A percentile compares a stretch with the other conserved stretches of the same genome.
phyloP scores from a whole-genome alignment of 495 filamentous ascomycete species.

The Rostrohypoxylon terebratum region DNA sequence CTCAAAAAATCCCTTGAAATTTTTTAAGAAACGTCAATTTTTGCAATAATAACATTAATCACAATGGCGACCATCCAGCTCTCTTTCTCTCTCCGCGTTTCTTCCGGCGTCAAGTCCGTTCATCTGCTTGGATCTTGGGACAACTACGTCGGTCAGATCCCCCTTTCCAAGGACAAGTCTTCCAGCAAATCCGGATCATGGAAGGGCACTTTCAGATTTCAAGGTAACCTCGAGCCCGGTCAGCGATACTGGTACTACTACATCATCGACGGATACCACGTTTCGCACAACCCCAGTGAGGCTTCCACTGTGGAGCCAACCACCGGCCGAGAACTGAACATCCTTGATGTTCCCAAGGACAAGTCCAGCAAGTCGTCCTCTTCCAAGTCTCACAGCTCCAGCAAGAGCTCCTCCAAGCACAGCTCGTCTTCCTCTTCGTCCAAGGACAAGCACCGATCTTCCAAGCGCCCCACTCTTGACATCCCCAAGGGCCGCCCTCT shows the following conservation, averaged over 20 bases:
- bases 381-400: conserved; percentile 61
- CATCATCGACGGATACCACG: conserved; percentile 99
- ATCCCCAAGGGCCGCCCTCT: conserved; percentile 88
- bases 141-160: conserved; percentile 92
- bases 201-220: conserved; percentile 96
- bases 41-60: conserved; percentile 59
- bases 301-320: conserved; percentile 93
- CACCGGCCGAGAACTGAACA: conserved; percentile 92
- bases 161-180: conserved; percentile 84
- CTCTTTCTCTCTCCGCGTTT: conserved; percentile 92
- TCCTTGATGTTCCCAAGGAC: conserved; percentile 69
- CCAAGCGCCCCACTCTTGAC: conserved; percentile 60
- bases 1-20: conserved; percentile 58
- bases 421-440: conserved; percentile 53
- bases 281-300: conserved; percentile 95
- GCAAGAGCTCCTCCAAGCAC: conserved; percentile 54
- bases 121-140: conserved; percentile 99
- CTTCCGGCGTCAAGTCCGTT: conserved; percentile 95
- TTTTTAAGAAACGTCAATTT: conserved; percentile 55
- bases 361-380: conserved; percentile 62
- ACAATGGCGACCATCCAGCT: conserved; percentile 89
- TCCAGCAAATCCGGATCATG: conserved; percentile 85
- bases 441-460: conserved; percentile 55
- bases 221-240: conserved; percentile 84
- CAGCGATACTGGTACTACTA: conserved; percentile 99